Percentiles rank a stretch among this genome's conserved stretches.
Conservation (phyloP, 2,329 filamentous ascomycete genomes). For the Aspergillus calidoustus region DNA sequence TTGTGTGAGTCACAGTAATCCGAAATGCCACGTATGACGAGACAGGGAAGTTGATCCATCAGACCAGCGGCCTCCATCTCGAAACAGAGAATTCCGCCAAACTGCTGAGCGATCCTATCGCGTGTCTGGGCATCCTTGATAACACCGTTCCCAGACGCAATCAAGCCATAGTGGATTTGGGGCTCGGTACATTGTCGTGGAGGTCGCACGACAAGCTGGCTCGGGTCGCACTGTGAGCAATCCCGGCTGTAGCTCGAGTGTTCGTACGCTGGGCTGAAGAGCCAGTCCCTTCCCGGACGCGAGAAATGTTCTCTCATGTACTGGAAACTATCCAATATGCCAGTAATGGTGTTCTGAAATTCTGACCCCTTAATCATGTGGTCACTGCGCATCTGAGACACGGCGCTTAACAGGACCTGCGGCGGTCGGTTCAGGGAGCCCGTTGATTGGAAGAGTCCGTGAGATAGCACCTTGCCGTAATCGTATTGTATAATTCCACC, state of each 20-base stretch:
- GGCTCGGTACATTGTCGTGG: not conserved
- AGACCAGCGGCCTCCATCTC: conserved; percentile 11
- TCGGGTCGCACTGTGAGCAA: too few species aligned
- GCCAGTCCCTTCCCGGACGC: not conserved
- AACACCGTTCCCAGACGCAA: conserved; percentile 6
- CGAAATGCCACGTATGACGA: conserved; percentile 14
- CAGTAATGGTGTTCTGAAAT: not conserved
- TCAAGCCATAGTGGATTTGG: not conserved
- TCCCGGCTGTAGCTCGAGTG: too few species aligned
- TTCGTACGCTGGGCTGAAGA: too few species aligned
- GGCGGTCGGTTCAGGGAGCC: conserved; percentile 24
- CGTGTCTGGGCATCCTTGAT: conserved; percentile 12
- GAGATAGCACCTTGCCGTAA: conserved; percentile 25
- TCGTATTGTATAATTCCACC: conserved; percentile 40
- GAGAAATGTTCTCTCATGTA: not conserved
- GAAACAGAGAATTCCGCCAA: not conserved
- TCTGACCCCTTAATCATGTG: too few species aligned
- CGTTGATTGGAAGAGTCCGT: conserved; percentile 25
- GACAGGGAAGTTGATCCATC: conserved; percentile 7
- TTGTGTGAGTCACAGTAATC: conserved; percentile 22
- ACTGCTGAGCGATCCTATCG: conserved; percentile 28
- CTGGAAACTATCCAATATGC: not conserved
- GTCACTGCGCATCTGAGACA: conserved; percentile 11
- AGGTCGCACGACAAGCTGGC: not conserved
- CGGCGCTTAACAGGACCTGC: conserved; percentile 22